Conservation (phyloP, 805 yeast species). For the Kodamaea restingae region DNA sequence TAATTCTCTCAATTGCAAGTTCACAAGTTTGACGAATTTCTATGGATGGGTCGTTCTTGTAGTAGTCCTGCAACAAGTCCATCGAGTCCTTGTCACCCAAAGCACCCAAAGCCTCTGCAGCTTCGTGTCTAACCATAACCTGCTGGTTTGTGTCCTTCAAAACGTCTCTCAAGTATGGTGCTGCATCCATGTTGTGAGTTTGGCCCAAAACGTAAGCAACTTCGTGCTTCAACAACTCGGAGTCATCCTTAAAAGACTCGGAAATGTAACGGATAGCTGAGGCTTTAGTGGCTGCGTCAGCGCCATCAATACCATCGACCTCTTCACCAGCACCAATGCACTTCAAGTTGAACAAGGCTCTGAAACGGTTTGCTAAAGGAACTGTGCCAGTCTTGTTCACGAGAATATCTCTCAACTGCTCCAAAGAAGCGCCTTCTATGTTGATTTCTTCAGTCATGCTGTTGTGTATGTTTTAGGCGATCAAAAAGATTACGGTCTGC, state of each 20-base stretch:
- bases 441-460: conserved; percentile 34
- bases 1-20: conserved; percentile 89
- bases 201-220: conserved; percentile 97
- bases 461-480: background rate
- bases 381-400: conserved; percentile 62
- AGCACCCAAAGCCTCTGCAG: conserved; percentile 98
- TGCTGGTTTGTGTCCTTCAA: conserved; percentile 66
- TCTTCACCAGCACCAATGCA: conserved; percentile 66
- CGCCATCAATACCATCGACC: conserved; percentile 9
- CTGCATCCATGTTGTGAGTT: conserved; percentile 77
- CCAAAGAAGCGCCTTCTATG: conserved; percentile 46
- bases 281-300: conserved; percentile 35
- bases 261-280: conserved; percentile 79
- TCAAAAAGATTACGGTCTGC: background rate
- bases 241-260: conserved; percentile 72
- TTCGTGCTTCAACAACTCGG: conserved; percentile 93
- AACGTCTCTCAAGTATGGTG: conserved; percentile 70
- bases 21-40: conserved; percentile 98
- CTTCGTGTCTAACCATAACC: conserved; percentile 98
- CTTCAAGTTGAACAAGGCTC: conserved; percentile 91
- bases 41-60: conserved; percentile 67
- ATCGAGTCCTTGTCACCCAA: conserved; percentile 77
- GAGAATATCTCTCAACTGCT: conserved; percentile 68
- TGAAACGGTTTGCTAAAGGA: conserved; percentile 79
- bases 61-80: conserved; percentile 59